Evolutionary conservation across 768 basidiomycete genomes (phyloP).

Genomic region (Amanita phalloides): DNA sequence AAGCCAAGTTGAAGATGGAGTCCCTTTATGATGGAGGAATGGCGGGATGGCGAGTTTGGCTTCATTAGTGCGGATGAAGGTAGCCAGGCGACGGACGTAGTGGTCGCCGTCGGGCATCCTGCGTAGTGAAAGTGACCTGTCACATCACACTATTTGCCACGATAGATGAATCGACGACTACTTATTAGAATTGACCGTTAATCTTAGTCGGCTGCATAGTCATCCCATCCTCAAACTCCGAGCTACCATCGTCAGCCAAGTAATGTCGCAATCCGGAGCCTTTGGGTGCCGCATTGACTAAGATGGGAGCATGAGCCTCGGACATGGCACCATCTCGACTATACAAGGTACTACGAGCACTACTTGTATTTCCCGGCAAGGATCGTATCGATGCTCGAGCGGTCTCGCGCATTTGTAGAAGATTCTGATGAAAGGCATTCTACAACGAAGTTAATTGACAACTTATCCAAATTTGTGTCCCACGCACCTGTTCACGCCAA

Average conservation of each 20-base stretch:
- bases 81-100: slow-evolving; percentile 59
- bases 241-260: slow-evolving; percentile 35
- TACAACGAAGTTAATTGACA: slow-evolving; percentile 16
- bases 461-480: neutral
- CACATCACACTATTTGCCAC: too few species aligned
- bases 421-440: slow-evolving; percentile 74
- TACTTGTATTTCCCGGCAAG: slow-evolving; percentile 33
- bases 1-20: slow-evolving; percentile 40
- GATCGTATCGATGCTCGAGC: slow-evolving; percentile 58
- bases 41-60: slow-evolving; percentile 52
- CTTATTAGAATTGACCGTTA: slow-evolving; percentile 36
- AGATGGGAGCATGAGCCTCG: slow-evolving; percentile 44
- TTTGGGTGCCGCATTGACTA: slow-evolving; percentile 37
- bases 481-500: slow-evolving; percentile 73
- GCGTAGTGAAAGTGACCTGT: neutral
- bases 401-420: slow-evolving; percentile 69
- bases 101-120: slow-evolving; percentile 54
- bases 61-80: slow-evolving; percentile 68
- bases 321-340: slow-evolving; percentile 34
- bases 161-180: slow-evolving; percentile 51
- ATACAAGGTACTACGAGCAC: slow-evolving; percentile 39
- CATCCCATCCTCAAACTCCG: slow-evolving; percentile 39
- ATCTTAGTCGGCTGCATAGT: slow-evolving; percentile 27
- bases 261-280: slow-evolving; percentile 46
- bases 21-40: slow-evolving; percentile 16